These are phyloP conservation scores for Leishmania arabica DNA, from an alignment of 208 protist genomes.

Conservation along the genomic window DNA sequence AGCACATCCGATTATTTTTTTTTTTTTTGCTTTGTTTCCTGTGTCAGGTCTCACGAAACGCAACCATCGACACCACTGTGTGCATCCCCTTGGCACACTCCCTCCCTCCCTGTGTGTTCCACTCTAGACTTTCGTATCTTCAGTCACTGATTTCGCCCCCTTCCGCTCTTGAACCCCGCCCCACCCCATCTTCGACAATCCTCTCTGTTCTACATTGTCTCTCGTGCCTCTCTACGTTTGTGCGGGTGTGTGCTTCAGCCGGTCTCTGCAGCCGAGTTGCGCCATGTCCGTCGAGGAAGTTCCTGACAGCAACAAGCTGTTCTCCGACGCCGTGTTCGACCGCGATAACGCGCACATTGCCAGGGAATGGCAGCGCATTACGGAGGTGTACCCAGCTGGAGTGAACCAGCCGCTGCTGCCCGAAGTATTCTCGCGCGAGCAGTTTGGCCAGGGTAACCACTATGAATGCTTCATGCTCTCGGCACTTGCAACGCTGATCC, in stretches of 20 bases:
- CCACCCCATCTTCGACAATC: neutral
- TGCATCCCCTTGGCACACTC: neutral
- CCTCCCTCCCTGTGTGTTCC: neutral
- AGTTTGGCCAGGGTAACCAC: constrained; percentile 83
- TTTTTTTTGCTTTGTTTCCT: constrained; percentile 11
- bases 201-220: neutral
- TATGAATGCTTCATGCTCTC: constrained; percentile 88
- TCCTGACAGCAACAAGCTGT: constrained; percentile 65
- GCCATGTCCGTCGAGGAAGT: constrained; percentile 42
- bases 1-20: neutral
- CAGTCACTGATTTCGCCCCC: neutral
- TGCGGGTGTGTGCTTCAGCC: neutral
- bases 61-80: neutral
- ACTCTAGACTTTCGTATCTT: neutral
- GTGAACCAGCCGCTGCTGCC: constrained; percentile 60
- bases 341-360: constrained; percentile 57
- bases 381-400: constrained; percentile 59
- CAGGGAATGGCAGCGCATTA: constrained; percentile 60
- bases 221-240: neutral
- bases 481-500: constrained; percentile 64
- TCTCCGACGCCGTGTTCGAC: constrained; percentile 68
- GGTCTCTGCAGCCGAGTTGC: neutral
- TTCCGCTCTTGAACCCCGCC: neutral
- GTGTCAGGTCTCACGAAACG: neutral
- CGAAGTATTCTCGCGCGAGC: constrained; percentile 55